Evolutionary conservation across 352 stramenopile species (phyloP), one percentile per base, ranked within the genome.

Genomic region (Phytophthora lateralis): DNA sequence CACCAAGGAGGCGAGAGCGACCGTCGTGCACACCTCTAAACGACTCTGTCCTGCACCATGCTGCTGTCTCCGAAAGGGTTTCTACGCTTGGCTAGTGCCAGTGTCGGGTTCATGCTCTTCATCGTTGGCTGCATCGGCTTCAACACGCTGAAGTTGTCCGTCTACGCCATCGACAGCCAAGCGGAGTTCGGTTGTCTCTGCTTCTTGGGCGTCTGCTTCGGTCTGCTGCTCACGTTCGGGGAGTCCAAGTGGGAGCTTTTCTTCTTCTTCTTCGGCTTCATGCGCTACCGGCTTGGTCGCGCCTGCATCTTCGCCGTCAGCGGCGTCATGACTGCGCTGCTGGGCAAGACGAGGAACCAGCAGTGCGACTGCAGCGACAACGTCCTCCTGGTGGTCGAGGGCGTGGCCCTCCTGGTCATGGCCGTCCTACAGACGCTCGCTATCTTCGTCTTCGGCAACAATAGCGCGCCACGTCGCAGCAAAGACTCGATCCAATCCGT

Each of bases 261-360:
- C 55, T 91, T 89, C 75, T 90, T 85, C 63, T 80, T 91, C 66
- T 93, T 93, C 35, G 84, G 84, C 27, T 93, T 91, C 54, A 73
- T 93, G 66, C 78, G 84, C 12, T 93, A 91, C 49, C 84, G 82
- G 49, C 34, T 91, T 32, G 82, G 84, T 38, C 78, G 77, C 8
- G 73, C 77, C 3, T 66, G 75, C 21, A 55, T 91, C 35, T 91
- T 90, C 32, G 35, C 41, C 7, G 56, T 91, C 20, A 76, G 80
- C 12, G 84, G 82, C 51, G 72, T 85, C 64, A 88, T 91, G 77
- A 85, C 65, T 12, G 70, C 72, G 51, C 49, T 87, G 43, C 68
- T 89, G 34, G 79, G 82, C 51, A 85, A 87, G 55, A 85, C 76
- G 17, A 69, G 85, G 7, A 60, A 83, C 39, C 42, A 77, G 41